These are phyloP conservation scores for Emergomyces pasteurianus DNA, from an alignment of 2,329 filamentous ascomycete species.

Conservation along the genomic window DNA sequence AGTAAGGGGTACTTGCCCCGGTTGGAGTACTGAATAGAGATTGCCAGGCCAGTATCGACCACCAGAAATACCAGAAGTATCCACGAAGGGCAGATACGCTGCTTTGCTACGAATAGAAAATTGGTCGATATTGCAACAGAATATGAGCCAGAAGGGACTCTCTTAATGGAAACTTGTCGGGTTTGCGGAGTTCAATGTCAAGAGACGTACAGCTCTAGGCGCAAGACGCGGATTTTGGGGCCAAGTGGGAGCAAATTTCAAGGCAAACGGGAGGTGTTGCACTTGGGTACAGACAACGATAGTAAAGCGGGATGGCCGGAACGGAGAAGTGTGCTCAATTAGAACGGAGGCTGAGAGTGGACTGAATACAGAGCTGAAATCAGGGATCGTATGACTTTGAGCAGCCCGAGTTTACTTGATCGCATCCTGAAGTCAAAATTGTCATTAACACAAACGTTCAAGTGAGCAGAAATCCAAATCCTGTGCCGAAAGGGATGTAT, in stretches of 20 bases:
- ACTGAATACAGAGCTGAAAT: not conserved
- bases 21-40: slow-evolving; percentile 20
- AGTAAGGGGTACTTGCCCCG: slow-evolving; percentile 26
- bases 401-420: not conserved
- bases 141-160: not conserved
- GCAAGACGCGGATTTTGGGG: not conserved
- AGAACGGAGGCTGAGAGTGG: not conserved
- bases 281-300: not conserved
- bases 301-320: not conserved
- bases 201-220: too few relatives aligned
- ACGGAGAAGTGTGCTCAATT: not conserved
- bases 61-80: slow-evolving; percentile 36
- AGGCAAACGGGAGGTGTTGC: not conserved
- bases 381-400: not conserved
- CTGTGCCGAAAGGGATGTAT: not conserved
- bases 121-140: not conserved
- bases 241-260: not conserved
- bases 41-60: slow-evolving; percentile 38
- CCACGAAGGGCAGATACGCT: slow-evolving; percentile 34
- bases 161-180: not conserved
- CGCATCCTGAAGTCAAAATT: not conserved
- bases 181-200: not conserved
- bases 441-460: slow-evolving; percentile 13
- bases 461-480: not conserved
- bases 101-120: not conserved